These are phyloP conservation scores for Tetrahymena borealis DNA, from an alignment of 73 alveolate genomes.

Conservation along the genomic window DNA sequence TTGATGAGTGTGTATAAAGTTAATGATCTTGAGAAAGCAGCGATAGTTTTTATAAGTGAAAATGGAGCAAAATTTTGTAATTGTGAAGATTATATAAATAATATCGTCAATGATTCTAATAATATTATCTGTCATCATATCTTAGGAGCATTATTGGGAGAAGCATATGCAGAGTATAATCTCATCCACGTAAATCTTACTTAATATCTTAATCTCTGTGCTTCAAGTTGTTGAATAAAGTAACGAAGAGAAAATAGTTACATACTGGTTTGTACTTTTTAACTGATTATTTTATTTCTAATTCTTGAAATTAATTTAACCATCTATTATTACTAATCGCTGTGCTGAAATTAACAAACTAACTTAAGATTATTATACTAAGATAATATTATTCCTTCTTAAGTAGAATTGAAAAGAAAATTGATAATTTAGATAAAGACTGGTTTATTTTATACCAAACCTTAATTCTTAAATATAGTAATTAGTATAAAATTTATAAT, in stretches of 20 bases:
- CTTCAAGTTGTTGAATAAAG: not conserved
- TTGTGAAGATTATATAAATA: not conserved
- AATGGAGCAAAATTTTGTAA: not conserved
- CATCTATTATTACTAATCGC: too few relatives aligned
- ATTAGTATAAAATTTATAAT: too few relatives aligned
- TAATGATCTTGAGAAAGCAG: not conserved
- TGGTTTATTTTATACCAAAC: too few relatives aligned
- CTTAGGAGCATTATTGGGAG: not conserved
- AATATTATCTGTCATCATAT: not conserved
- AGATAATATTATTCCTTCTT: too few relatives aligned
- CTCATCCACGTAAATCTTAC: not conserved
- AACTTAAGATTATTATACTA: too few relatives aligned
- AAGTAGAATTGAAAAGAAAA: too few relatives aligned
- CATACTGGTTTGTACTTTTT: not conserved
- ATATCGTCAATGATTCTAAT: not conserved
- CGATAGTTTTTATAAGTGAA: not conserved
- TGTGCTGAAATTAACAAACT: too few relatives aligned
- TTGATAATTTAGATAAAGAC: too few relatives aligned
- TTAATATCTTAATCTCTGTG: not conserved
- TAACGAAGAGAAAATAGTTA: not conserved
- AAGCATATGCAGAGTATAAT: not conserved
- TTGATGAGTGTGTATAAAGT: not conserved
- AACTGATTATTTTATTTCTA: not conserved
- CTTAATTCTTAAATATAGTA: too few relatives aligned
- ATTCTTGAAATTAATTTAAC: too few relatives aligned